Evolutionary conservation across 108 stramenopile species (phyloP).

Genomic region (Parietichytrium sp.): DNA sequence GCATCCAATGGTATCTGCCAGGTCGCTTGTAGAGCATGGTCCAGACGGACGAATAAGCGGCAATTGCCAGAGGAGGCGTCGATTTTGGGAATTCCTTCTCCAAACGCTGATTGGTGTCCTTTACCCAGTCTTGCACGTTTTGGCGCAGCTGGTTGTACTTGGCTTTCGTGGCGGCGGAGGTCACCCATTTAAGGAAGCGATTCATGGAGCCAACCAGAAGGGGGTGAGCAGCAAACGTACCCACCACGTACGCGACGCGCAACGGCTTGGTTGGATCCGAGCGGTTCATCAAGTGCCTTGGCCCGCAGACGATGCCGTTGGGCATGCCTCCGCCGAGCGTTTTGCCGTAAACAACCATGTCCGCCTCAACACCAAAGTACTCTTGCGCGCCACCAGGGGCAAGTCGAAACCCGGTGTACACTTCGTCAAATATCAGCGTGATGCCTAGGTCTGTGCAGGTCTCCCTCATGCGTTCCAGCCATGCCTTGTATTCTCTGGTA

Average conservation of each 20-base stretch:
- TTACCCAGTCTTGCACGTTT: slow-evolving; percentile 34
- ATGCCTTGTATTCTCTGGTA: slow-evolving; percentile 6
- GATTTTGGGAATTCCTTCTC: slow-evolving; percentile 28
- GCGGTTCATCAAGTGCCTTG: slow-evolving; percentile 40
- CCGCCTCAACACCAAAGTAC: slow-evolving; percentile 45
- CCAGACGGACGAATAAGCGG: slow-evolving; percentile 43
- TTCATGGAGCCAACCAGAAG: slow-evolving; percentile 33
- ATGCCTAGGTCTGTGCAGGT: not conserved
- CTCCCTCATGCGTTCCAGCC: slow-evolving; percentile 36
- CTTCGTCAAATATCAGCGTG: slow-evolving; percentile 42
- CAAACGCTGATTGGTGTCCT: not conserved
- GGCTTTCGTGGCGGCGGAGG: not conserved
- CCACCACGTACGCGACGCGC: slow-evolving; percentile 42
- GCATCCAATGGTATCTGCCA: slow-evolving; percentile 47
- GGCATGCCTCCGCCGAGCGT: slow-evolving; percentile 43
- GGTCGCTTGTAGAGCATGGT: slow-evolving; percentile 43
- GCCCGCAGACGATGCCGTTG: slow-evolving; percentile 41
- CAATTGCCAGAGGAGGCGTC: slow-evolving; percentile 25
- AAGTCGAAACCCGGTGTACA: slow-evolving; percentile 45
- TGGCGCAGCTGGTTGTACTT: slow-evolving; percentile 19
- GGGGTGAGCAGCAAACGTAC: slow-evolving; percentile 44
- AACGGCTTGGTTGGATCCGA: slow-evolving; percentile 41
- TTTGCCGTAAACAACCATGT: slow-evolving; percentile 45
- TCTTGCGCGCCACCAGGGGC: slow-evolving; percentile 49
- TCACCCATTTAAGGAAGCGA: slow-evolving; percentile 40